Base-by-base conservation (phyloP, 1,284 basidiomycete species). In the Cryptococcus hybrid region DNA sequence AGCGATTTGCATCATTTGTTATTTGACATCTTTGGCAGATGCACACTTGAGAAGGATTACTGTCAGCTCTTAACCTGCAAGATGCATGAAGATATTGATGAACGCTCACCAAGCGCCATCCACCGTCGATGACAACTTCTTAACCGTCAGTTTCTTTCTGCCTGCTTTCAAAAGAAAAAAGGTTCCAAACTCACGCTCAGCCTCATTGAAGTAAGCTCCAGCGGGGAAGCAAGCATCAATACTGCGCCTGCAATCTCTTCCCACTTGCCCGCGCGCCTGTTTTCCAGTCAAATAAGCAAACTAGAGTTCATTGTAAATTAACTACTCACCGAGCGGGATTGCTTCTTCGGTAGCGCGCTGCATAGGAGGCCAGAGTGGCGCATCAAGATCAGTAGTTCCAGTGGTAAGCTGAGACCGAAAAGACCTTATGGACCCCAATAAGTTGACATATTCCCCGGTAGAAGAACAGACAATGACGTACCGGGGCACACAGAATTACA, bases 401-500 rank as follows among this genome's bases (percentile, higher is more conserved):
- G 56, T 61, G 13, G 70, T 70, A 30, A 70, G 46, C 18, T 66
- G 56, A 5, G 67, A 68, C 15, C 55, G 59, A 65, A 69, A 1
- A 72, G 53, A 18, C 63, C 62, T 64, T 30, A 30, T 30, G 30
- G 47, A 34, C 8, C 7, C 47, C 12, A 42, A 47, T 30, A 42
- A 36, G 15, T 5, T 15, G 7, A 18, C 24, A 30, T 39, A 36
- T 18, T 50, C 15, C 30, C 2, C 15, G 9, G 8, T 47, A 13
- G 40, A n/a, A 18, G 15, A 37, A 42, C n/a, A 55, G 5, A 13
- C 51, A 13, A n/a, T 5, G 7, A 48, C 61, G 47, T 18, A 59
- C 69, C 70, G 6, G 70, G 70, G 2, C 43, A 43, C 47, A 72
- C 49, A 15, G 61, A 56, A 55, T 70, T 69, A 57, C 67, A 67